Evolutionary conservation across 192 early-diverging fungal species (phyloP), one percentile per base, ranked within the genome.

Genomic region (Chytriomyces sp.): DNA sequence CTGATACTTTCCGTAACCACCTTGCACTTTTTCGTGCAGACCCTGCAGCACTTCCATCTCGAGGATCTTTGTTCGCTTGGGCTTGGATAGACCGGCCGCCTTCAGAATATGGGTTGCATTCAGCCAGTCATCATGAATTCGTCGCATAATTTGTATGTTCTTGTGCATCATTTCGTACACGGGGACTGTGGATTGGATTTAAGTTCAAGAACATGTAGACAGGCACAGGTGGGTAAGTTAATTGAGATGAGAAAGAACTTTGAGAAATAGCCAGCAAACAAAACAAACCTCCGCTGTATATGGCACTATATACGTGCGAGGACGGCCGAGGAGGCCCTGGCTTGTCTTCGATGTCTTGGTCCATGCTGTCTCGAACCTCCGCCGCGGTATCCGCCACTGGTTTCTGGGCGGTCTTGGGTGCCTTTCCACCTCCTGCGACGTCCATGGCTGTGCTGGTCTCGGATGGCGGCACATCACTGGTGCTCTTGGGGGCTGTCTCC

Each of bases 21-120:
- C 96, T 84, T 97, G 96, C 23, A 97, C 90, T 81, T 97, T 97
- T 75, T 97, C 95, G 82, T 97, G 94, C 26, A 86, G 85, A 13
- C 92, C 92, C 48, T 85, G 84, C 61, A 93, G 83, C 8, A 97
- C 88, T 70, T 96, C 95, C 74, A 87, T 85, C 84, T 97, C 96
- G 11, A 97, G 89, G 64, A 96, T 94, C 78, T 93, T 94, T 53
- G 95, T 94, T 48, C 96, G 86, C 75, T 86, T 87, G 64, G 90
- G 90, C 80, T 97, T 97, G 69, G 94, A 93, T 65, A 93, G 88
- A 28, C 91, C 91, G 23, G 96, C 96, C 20, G 93, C 92, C 78
- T 96, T 96, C 49, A 97, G 89, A 50, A 97, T 95, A 75, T 97
- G 96, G 6, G 96, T 97, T 23, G 92, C 95, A 82, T 97, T 97